phyloP scores from a whole-genome alignment of 1,284 basidiomycete genomes.

The Puccinia novopanici region DNA sequence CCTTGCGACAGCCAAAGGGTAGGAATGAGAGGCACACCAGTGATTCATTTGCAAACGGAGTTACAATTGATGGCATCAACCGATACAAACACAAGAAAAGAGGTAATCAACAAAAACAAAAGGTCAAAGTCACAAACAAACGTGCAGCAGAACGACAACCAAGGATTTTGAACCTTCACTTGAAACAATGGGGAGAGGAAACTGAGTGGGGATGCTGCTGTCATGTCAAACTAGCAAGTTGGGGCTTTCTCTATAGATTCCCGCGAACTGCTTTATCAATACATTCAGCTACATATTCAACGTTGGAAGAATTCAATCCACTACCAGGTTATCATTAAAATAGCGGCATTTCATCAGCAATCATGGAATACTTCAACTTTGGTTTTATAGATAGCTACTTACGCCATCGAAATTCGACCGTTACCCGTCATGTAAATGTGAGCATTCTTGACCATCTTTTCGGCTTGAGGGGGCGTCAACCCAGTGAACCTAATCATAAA shows the following conservation, averaged over 20 bases:
- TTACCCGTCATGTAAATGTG: constrained; percentile 82
- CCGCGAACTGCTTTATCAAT: constrained; percentile 71
- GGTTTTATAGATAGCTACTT: constrained; percentile 38
- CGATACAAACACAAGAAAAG: no score
- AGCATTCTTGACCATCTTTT: constrained; percentile 71
- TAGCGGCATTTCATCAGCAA: background rate
- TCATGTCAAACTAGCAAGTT: no score
- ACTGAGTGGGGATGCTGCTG: no score
- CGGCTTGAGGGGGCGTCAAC: constrained; percentile 70
- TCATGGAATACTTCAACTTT: background rate
- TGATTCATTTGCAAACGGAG: no score
- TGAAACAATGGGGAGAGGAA: no score
- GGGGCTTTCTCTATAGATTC: constrained; percentile 35
- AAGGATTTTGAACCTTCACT: no score
- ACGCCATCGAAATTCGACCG: constrained; percentile 57
- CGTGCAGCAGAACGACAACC: no score
- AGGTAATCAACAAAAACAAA: no score
- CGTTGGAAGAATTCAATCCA: constrained; percentile 80
- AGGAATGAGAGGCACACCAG: no score
- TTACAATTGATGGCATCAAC: no score
- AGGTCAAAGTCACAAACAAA: no score
- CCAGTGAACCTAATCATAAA: constrained; percentile 71
- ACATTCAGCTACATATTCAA: constrained; percentile 73
- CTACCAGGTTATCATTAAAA: constrained; percentile 51
- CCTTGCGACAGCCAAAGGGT: no score